A percentile compares a stretch with the other conserved stretches of the same genome.
Evolutionary conservation across 352 stramenopile species (phyloP).

Genomic region (Globisporangium alternatum): DNA sequence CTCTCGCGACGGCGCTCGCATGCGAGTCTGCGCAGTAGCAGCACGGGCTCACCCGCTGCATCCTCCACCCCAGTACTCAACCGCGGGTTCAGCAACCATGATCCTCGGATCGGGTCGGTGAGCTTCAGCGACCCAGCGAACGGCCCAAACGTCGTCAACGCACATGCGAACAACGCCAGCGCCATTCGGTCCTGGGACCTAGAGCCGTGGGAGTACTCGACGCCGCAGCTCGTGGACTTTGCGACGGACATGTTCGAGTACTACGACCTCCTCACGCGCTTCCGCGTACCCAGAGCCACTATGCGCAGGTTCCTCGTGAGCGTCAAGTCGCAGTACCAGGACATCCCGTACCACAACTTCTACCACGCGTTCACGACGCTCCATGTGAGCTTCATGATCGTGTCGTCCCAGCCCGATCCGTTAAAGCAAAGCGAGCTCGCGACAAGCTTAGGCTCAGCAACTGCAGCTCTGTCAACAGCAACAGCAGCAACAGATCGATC

Average conservation of each 20-base stretch:
- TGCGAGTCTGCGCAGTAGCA: constrained; percentile 18
- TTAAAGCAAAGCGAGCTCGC: background rate
- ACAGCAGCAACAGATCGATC: background rate
- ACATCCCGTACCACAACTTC: constrained; percentile 87
- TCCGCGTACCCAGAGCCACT: constrained; percentile 49
- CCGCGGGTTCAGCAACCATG: constrained; percentile 22
- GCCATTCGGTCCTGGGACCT: constrained; percentile 50
- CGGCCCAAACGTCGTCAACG: background rate
- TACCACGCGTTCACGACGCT: constrained; percentile 81
- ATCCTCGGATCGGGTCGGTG: constrained; percentile 28
- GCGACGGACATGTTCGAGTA: constrained; percentile 73
- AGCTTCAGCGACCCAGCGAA: constrained; percentile 27
- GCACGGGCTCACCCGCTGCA: constrained; percentile 17
- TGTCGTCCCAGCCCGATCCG: constrained; percentile 36
- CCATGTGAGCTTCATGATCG: constrained; percentile 77
- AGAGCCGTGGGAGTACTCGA: constrained; percentile 57
- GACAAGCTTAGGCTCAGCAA: background rate
- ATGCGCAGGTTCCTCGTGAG: constrained; percentile 64
- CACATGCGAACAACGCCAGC: background rate
- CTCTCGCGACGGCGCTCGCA: constrained; percentile 25
- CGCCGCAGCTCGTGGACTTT: constrained; percentile 62
- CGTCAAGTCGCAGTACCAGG: constrained; percentile 72
- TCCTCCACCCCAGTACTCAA: constrained; percentile 1
- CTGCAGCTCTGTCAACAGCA: background rate
- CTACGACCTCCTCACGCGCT: constrained; percentile 61